A percentile compares a stretch with the other conserved stretches of the same genome.
These are phyloP conservation scores for Firmiana major DNA, from an alignment of 345 rosid genomes.

Conservation along the genomic window DNA sequence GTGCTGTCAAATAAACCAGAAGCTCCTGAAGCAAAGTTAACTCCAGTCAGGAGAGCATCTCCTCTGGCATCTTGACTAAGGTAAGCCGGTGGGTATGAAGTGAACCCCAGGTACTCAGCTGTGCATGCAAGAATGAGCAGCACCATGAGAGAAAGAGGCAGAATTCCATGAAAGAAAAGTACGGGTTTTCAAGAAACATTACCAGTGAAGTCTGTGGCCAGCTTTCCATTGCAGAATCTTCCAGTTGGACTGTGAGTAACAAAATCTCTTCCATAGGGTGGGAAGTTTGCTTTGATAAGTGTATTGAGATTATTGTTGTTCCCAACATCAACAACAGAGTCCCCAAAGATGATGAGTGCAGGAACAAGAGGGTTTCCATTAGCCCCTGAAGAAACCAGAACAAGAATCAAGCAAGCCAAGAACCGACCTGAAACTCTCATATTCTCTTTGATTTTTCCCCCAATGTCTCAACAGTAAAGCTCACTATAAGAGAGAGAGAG, in stretches of 20 bases:
- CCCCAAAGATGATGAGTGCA: conserved; percentile 80
- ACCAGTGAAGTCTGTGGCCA: conserved; percentile 81
- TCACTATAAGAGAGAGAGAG: neutral
- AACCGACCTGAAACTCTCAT: conserved; percentile 25
- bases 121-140: conserved; percentile 19
- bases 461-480: neutral
- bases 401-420: conserved; percentile 25
- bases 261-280: conserved; percentile 93
- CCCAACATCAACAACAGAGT: conserved; percentile 85
- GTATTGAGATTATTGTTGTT: conserved; percentile 76
- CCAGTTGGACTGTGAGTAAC: conserved; percentile 67
- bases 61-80: conserved; percentile 65
- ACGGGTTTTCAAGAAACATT: conserved; percentile 9
- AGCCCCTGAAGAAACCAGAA: conserved; percentile 21
- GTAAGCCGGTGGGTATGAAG: conserved; percentile 75
- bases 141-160: conserved; percentile 1
- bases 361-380: conserved; percentile 69
- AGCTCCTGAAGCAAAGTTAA: conserved; percentile 87
- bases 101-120: conserved; percentile 87
- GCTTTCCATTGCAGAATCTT: conserved; percentile 89
- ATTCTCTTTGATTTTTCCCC: neutral
- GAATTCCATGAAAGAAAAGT: neutral
- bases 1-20: conserved; percentile 75
- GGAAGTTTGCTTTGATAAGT: conserved; percentile 69
- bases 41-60: conserved; percentile 56